These are phyloP conservation scores for Erythrobasidium hasegawianum DNA, from an alignment of 1,284 basidiomycete genomes.

Conservation along the genomic window DNA sequence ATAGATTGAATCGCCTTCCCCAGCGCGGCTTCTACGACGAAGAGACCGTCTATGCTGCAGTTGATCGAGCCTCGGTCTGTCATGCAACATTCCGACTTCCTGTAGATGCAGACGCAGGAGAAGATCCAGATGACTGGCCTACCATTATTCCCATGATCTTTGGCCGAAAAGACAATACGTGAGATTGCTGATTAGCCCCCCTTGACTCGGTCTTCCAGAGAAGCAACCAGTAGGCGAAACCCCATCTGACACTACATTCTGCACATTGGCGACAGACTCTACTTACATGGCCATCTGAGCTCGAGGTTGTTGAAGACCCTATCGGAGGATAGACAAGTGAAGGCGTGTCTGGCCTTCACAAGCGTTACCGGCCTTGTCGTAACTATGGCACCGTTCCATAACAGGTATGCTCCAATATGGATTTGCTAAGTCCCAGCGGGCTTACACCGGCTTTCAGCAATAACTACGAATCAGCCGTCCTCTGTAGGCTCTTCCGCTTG, in stretches of 20 bases:
- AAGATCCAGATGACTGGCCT: slow-evolving; percentile 3
- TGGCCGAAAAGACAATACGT: slow-evolving; percentile 9
- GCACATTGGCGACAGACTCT: neutral
- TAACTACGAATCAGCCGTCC: slow-evolving; percentile 8
- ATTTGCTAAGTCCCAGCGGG: no score
- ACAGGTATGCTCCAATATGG: neutral
- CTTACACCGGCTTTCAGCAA: no score
- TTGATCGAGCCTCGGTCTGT: neutral
- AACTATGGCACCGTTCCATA: neutral
- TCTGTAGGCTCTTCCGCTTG: no score
- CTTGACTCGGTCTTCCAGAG: no score
- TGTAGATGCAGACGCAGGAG: neutral
- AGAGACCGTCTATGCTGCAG: slow-evolving; percentile 2
- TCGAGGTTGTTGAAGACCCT: slow-evolving; percentile 5
- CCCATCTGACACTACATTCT: no score
- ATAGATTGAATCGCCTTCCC: neutral
- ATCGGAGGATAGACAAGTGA: slow-evolving; percentile 5
- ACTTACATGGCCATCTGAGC: slow-evolving; percentile 11
- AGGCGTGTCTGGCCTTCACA: slow-evolving; percentile 7
- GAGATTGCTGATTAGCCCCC: neutral
- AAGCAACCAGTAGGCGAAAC: no score
- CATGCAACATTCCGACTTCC: slow-evolving; percentile 11
- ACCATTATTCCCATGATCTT: slow-evolving; percentile 18
- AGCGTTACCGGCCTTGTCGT: slow-evolving; percentile 2
- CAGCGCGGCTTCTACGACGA: slow-evolving; percentile 7